Base-by-base conservation (phyloP, 345 rosid species). In the Euphorbia pulcherrima region DNA sequence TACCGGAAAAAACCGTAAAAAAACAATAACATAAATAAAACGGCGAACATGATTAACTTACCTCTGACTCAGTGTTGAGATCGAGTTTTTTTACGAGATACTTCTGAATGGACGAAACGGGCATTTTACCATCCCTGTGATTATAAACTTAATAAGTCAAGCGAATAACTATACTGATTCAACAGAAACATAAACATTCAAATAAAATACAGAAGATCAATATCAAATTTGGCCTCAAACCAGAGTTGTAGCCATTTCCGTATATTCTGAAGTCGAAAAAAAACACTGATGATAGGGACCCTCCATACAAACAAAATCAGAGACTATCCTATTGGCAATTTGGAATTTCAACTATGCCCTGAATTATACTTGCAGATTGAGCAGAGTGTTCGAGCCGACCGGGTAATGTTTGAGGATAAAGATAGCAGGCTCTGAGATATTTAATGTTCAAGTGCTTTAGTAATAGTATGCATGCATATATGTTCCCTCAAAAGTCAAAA, bases 51-150 rank as follows among this genome's bases (percentile, higher is more conserved):
- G 54, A 39, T 17, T 10, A 69, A 70, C 87, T 81, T 60, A 87
- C 97, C 89, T 94, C 90, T 68, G 87, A 74, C 72, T 88, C 97
- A 76, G 70, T 80, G 29, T 70, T 33, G 51, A 91, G 92, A 67
- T 84, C 82, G 27, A 94, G 83, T 85, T 94, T 91, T 86, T 69
- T 80, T 78, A 78, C 72, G 60, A 91, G 85, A 74, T 94, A 94
- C 82, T 94, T 91, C 61, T 94, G 95, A 78, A 94, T 79, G 68
- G 77, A 83, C 47, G 92, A 89, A 73, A 91, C 90, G 0, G 93
- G 86, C 65, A 88, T 70, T 59, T 73, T 83, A 65, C 91, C 92
- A 80, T 89, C 97, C 85, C 98, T 93, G 87, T 30, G 51, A 70
- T 37, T 59, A 53, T 12, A 61, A 64, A 67, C 30, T 21, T n/a